Percentiles rank a stretch among this genome's conserved stretches.
phyloP scores from a whole-genome alignment of 108 stramenopile genomes.

The Fistulifera solaris region DNA sequence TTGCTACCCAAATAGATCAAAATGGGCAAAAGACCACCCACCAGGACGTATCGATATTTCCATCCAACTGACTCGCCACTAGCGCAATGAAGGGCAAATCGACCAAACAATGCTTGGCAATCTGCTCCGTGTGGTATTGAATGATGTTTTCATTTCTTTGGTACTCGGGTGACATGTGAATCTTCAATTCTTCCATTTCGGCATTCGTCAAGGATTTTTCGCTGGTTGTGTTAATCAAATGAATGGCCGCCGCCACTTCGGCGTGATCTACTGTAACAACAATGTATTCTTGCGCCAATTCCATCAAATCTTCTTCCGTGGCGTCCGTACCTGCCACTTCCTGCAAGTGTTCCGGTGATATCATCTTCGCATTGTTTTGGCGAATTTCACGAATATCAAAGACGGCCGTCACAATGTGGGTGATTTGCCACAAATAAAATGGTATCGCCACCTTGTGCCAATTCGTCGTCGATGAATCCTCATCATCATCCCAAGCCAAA shows the following conservation, averaged over 20 bases:
- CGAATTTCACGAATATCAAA: not conserved
- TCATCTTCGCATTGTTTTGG: not conserved
- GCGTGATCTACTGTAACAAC: slow-evolving; percentile 21
- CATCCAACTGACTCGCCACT: slow-evolving; percentile 53
- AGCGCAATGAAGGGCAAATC: slow-evolving; percentile 50
- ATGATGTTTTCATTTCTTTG: not conserved
- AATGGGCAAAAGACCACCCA: slow-evolving; percentile 63
- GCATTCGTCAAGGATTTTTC: slow-evolving; percentile 49
- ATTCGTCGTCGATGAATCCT: slow-evolving; percentile 7
- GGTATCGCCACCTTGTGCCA: slow-evolving; percentile 27
- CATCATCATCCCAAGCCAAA: slow-evolving; percentile 25
- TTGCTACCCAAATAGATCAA: slow-evolving; percentile 36
- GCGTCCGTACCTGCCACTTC: slow-evolving; percentile 26
- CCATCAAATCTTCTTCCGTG: slow-evolving; percentile 25
- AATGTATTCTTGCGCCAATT: slow-evolving; percentile 25
- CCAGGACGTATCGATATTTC: slow-evolving; percentile 43
- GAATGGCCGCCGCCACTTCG: not conserved
- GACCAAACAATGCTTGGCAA: slow-evolving; percentile 35
- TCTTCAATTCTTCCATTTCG: slow-evolving; percentile 37
- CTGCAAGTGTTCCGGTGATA: slow-evolving; percentile 25
- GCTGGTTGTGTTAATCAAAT: slow-evolving; percentile 5
- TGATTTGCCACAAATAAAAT: slow-evolving; percentile 25
- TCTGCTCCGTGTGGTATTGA: slow-evolving; percentile 1
- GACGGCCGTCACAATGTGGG: not conserved
- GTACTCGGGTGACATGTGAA: slow-evolving; percentile 11